A percentile compares a stretch with the other conserved stretches of the same genome.
Conservation (phyloP, 2,329 filamentous ascomycete species). For the Fulvia fulva region DNA sequence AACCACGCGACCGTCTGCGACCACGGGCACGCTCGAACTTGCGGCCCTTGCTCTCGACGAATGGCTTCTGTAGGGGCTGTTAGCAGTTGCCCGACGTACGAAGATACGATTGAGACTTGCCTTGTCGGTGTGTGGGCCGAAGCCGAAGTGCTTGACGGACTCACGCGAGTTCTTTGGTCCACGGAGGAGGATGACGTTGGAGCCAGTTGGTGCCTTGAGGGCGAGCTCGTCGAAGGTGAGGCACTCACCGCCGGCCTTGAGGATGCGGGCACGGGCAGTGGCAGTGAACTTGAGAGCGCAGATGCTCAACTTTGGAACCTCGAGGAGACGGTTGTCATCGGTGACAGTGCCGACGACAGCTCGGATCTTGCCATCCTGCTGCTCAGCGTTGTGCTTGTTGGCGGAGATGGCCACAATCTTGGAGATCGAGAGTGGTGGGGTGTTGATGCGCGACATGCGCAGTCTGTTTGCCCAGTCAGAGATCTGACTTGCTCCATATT, state of each 20-base stretch:
- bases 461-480: constrained; percentile 55
- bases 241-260: constrained; percentile 89
- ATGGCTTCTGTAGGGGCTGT: constrained; percentile 68
- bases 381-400: constrained; percentile 48
- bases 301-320: constrained; percentile 86
- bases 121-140: constrained; percentile 98
- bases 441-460: constrained; percentile 98
- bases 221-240: constrained; percentile 97
- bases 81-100: constrained; percentile 2
- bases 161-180: constrained; percentile 98
- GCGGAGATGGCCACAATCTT: constrained; percentile 68
- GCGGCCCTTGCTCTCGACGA: constrained; percentile 96
- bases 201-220: constrained; percentile 87
- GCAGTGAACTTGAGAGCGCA: constrained; percentile 96
- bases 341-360: constrained; percentile 94
- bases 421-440: constrained; percentile 75
- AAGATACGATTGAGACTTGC: constrained; percentile 46
- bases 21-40: constrained; percentile 99
- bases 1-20: constrained; percentile 95
- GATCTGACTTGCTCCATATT: constrained; percentile 1
- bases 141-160: constrained; percentile 98
- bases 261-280: constrained; percentile 88
- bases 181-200: constrained; percentile 94
- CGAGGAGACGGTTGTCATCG: constrained; percentile 91
- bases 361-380: constrained; percentile 73